Evolutionary conservation across 2,329 filamentous ascomycete genomes (phyloP).

Genomic region (Peltaster fructicola): DNA sequence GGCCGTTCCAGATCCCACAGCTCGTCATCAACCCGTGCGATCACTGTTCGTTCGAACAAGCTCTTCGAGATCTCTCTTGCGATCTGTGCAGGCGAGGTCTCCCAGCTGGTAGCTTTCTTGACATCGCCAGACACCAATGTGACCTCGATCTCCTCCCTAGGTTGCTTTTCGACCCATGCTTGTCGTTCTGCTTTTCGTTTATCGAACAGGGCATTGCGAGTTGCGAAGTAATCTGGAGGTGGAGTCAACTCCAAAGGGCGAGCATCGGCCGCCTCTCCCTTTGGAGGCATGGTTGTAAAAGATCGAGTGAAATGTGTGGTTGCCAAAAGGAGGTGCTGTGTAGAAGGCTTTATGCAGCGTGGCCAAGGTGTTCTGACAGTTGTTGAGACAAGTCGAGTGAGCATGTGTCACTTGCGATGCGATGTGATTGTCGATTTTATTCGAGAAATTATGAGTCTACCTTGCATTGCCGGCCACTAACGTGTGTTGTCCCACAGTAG

Average conservation of each 20-base stretch:
- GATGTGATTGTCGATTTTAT: no score
- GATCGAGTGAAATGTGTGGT: slow-evolving; percentile 3
- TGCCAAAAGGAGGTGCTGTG: no score
- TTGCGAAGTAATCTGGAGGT: slow-evolving; percentile 60
- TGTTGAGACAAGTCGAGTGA: no score
- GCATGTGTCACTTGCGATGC: no score
- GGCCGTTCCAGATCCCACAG: slow-evolving; percentile 90
- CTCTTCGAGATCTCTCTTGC: slow-evolving; percentile 69
- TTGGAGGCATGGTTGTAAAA: slow-evolving; percentile 17
- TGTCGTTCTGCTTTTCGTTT: slow-evolving; percentile 71
- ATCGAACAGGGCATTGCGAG: slow-evolving; percentile 76
- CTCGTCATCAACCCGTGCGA: slow-evolving; percentile 67
- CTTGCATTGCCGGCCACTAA: no score
- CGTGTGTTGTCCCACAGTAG: no score
- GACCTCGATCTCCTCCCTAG: slow-evolving; percentile 56
- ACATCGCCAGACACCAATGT: slow-evolving; percentile 56
- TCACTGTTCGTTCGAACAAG: slow-evolving; percentile 68
- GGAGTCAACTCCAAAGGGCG: slow-evolving; percentile 31
- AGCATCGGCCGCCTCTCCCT: slow-evolving; percentile 29
- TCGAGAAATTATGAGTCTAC: no score
- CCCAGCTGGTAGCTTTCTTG: slow-evolving; percentile 65
- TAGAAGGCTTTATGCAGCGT: no score
- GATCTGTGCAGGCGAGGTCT: slow-evolving; percentile 72
- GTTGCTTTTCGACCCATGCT: slow-evolving; percentile 52
- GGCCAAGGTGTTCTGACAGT: no score